Base-by-base conservation (phyloP, 2,329 filamentous ascomycete species). In the Thermomyces lanuginosus region DNA sequence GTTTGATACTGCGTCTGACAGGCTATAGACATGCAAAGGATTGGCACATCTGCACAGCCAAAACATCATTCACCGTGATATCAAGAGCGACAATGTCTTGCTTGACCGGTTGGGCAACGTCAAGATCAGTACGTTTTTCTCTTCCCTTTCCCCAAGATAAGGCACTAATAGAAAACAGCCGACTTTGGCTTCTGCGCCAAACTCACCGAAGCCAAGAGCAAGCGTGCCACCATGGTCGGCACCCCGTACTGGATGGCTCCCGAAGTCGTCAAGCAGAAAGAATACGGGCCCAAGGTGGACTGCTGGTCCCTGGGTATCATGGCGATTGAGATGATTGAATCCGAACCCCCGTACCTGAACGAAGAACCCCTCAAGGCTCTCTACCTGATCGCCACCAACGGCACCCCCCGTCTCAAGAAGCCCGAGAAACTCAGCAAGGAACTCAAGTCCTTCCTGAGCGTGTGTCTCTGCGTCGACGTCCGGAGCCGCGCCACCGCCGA, bases 211-310 rank as follows among this genome's bases (percentile, higher is more conserved):
- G 76, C 83, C 38, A 92, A 92, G 59, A 89, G 72, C 43, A 95
- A 98, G 66, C 84, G 89, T 53, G 84, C 86, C 22, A 98, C 89
- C 32, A 95, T 98, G 89, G 89, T 98, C 29, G 89, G 89, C 38
- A 98, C 89, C 17, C 89, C 89, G 9, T 98, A 95, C 65, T 98
- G 89, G 89, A 98, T 98, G 89, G 89, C 89, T 6, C 89, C 89
- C 19, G 89, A 98, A 56, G 89, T 98, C 22, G 89, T 98, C 50
- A 95, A 95, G 62, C 89, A 95, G 54, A 95, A 95, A 62, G 86
- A 93, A 55, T 98, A 98, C 46, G 89, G 86, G 20, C 79, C 80
- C 48, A 95, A 95, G 64, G 89, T 95, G 36, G 89, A 98, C 49
- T 92, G 95, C 48, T 98, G 89, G 89, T 93, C 84, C 16, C 63